phyloP scores from a whole-genome alignment of 1,284 basidiomycete species.

The Tylopilus orsonianus region DNA sequence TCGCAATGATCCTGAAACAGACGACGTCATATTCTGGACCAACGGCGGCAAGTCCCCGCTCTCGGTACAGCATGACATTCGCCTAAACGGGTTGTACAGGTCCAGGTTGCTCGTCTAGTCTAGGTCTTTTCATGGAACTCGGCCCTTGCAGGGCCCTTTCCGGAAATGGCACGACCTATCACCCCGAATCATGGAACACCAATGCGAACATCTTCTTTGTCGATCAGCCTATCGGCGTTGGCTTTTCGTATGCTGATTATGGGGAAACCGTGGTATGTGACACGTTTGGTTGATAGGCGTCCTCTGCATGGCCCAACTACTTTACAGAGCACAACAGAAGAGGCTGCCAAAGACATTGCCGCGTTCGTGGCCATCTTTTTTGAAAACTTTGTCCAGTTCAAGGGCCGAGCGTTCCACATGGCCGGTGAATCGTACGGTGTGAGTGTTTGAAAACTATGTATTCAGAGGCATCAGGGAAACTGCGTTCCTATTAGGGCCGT shows the following conservation, averaged over 20 bases:
- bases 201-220: constrained; percentile 66
- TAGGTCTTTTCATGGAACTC: constrained; percentile 36
- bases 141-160: constrained; percentile 41
- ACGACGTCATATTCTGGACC: constrained; percentile 70
- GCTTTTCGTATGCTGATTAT: constrained; percentile 66
- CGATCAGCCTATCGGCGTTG: constrained; percentile 70
- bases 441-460: constrained; percentile 16
- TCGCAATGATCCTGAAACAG: constrained; percentile 60
- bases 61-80: constrained; percentile 25
- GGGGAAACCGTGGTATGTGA: constrained; percentile 50
- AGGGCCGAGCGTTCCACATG: constrained; percentile 58
- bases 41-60: constrained; percentile 31
- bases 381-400: constrained; percentile 57
- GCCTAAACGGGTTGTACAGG: constrained; percentile 12
- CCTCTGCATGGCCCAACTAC: background rate
- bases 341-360: constrained; percentile 62
- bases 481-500: constrained; percentile 57
- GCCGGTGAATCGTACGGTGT: constrained; percentile 63
- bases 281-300: background rate
- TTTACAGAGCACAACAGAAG: constrained; percentile 50
- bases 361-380: constrained; percentile 69
- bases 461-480: background rate
- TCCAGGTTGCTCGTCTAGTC: constrained; percentile 29
- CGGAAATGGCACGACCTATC: constrained; percentile 44
- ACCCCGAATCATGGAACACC: constrained; percentile 61